phyloP scores from a whole-genome alignment of 805 yeast species.

The Torulaspora microellipsoides region DNA sequence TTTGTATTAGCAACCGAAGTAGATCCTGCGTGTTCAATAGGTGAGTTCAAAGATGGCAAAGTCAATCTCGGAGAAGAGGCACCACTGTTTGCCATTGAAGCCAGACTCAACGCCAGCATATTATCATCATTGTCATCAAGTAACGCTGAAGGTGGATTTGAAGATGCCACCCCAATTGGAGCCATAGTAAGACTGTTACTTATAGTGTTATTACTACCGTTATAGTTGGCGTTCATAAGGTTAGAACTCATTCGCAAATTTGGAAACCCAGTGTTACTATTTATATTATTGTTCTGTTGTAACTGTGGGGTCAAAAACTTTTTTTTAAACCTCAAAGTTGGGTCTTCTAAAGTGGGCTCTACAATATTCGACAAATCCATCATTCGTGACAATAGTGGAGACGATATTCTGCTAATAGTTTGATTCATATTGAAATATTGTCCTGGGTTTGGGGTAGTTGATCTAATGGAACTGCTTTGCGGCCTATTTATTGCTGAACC shows the following conservation, averaged over 20 bases:
- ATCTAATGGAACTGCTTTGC: slow-evolving; percentile 23
- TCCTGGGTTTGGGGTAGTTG: slow-evolving; percentile 20
- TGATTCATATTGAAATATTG: slow-evolving; percentile 16
- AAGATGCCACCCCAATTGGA: slow-evolving; percentile 11
- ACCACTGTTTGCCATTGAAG: slow-evolving; percentile 36
- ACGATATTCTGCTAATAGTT: slow-evolving; percentile 33
- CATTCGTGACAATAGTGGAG: slow-evolving; percentile 35
- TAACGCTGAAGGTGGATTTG: slow-evolving; percentile 18
- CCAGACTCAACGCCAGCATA: slow-evolving; percentile 33
- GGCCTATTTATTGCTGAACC: slow-evolving; percentile 13
- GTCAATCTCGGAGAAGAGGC: slow-evolving; percentile 33
- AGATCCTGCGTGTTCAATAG: slow-evolving; percentile 18
- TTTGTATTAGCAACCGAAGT: slow-evolving; percentile 4
- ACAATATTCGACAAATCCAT: slow-evolving; percentile 36
- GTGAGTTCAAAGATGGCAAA: slow-evolving; percentile 28
- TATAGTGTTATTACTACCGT: slow-evolving; percentile 2
- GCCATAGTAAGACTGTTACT: slow-evolving; percentile 9
- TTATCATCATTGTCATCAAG: slow-evolving; percentile 35
- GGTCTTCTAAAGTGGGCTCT: slow-evolving; percentile 37
- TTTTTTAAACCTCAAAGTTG: slow-evolving; percentile 29
- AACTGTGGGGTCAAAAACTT: slow-evolving; percentile 13
- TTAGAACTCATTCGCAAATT: slow-evolving; percentile 1
- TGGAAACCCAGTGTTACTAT: slow-evolving; percentile 10
- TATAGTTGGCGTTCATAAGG: neutral
- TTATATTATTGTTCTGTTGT: slow-evolving; percentile 6